Evolutionary conservation across 768 basidiomycete genomes (phyloP).

Genomic region (Collybia sp.): DNA sequence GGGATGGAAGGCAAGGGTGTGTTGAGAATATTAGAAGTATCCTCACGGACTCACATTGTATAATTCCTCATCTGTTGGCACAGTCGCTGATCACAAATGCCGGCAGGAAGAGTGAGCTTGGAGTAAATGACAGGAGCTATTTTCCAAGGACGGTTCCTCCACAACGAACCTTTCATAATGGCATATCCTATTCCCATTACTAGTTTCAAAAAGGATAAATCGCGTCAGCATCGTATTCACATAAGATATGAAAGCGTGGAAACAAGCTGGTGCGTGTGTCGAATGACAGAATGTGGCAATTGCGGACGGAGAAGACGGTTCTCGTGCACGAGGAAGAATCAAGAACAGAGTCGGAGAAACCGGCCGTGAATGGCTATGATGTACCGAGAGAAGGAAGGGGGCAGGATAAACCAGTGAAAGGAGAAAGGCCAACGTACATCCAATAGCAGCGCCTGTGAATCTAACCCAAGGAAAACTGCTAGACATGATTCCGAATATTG

Average conservation of each 20-base stretch:
- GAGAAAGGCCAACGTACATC: conserved; percentile 34
- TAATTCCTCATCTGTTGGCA: conserved; percentile 47
- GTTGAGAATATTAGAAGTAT: neutral
- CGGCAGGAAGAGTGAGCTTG: conserved; percentile 13
- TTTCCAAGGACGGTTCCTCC: conserved; percentile 3
- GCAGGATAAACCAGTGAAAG: conserved; percentile 1
- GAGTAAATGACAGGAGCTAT: conserved; percentile 7
- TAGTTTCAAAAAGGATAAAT: conserved; percentile 12
- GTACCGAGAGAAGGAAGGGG: conserved; percentile 1
- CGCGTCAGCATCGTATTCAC: neutral
- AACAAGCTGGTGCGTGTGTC: neutral
- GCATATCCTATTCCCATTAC: conserved; percentile 54
- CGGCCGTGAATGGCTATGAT: conserved; percentile 4
- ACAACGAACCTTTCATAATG: conserved; percentile 52
- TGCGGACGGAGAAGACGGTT: neutral
- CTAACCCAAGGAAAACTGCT: conserved; percentile 53
- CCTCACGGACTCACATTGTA: conserved; percentile 40
- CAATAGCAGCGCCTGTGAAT: conserved; percentile 39
- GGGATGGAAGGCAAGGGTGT: neutral
- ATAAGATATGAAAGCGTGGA: neutral
- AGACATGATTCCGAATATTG: conserved; percentile 24
- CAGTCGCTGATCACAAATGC: conserved; percentile 33
- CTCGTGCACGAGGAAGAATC: conserved; percentile 2
- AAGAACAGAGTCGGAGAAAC: conserved; percentile 2
- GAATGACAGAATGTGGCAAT: too few relatives aligned